Evolutionary conservation across 164 flowering plant species (phyloP).

Genomic region (Magnolia kwangsiensis): DNA sequence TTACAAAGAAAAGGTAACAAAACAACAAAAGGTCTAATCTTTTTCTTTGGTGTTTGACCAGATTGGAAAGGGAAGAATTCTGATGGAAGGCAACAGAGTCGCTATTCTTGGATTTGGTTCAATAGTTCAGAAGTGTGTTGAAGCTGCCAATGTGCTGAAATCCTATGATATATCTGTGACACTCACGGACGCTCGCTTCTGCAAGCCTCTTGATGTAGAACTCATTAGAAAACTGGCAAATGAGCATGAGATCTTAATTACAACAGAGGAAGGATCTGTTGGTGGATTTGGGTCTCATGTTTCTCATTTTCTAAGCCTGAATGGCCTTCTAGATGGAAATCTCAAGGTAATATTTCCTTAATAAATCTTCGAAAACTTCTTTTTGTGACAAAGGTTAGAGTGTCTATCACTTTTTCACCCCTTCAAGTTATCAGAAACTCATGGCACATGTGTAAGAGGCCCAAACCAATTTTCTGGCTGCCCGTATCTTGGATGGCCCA

Average conservation of each 20-base stretch:
- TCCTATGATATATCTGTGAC: constrained; percentile 41
- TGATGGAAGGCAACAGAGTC: constrained; percentile 71
- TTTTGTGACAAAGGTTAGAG: background rate
- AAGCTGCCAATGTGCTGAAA: constrained; percentile 56
- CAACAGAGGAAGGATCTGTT: constrained; percentile 82
- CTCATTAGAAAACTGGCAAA: constrained; percentile 63
- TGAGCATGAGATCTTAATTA: constrained; percentile 71
- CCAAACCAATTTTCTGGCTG: too few species aligned
- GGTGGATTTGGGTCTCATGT: constrained; percentile 96
- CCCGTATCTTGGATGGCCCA: too few species aligned
- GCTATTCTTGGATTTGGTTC: constrained; percentile 84
- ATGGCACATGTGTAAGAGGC: too few species aligned
- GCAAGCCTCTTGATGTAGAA: constrained; percentile 77
- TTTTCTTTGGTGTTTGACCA: constrained; percentile 19
- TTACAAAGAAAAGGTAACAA: background rate
- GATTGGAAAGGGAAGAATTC: constrained; percentile 86
- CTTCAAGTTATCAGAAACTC: too few species aligned
- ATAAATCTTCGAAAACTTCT: background rate
- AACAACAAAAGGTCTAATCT: background rate
- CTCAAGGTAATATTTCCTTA: constrained; percentile 52
- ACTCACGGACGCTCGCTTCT: constrained; percentile 86
- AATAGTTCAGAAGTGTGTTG: constrained; percentile 63
- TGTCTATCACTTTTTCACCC: background rate
- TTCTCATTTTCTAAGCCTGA: constrained; percentile 58
- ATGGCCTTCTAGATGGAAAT: constrained; percentile 73